Evolutionary conservation across 139 green algal species (phyloP).

Genomic region (Picochlorum sp.): DNA sequence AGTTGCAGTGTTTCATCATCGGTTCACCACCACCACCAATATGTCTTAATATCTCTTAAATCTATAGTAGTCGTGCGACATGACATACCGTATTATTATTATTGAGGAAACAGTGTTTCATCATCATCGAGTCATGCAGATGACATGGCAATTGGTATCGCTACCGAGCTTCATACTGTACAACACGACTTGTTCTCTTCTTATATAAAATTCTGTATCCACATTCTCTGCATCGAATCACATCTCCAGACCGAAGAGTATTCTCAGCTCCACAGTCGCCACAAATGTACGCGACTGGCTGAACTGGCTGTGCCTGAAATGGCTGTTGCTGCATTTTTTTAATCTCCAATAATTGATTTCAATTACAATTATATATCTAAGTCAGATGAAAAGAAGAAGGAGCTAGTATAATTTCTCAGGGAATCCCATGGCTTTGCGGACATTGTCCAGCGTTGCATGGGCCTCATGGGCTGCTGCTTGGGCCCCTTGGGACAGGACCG

Average conservation of each 20-base stretch:
- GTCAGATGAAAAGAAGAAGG: too few relatives aligned
- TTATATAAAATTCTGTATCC: constrained; percentile 98
- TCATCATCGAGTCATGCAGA: too few relatives aligned
- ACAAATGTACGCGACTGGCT: constrained; percentile 65
- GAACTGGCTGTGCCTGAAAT: too few relatives aligned
- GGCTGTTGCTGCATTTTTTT: too few relatives aligned
- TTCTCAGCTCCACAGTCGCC: constrained; percentile 85
- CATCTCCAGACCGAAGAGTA: constrained; percentile 74
- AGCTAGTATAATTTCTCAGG: constrained; percentile 8
- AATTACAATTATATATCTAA: too few relatives aligned
- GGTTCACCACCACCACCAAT: too few relatives aligned
- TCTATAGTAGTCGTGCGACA: too few relatives aligned
- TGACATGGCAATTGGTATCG: too few relatives aligned
- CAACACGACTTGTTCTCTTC: constrained; percentile 90
- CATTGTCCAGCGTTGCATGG: constrained; percentile 25
- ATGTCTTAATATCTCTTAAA: too few relatives aligned
- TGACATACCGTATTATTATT: too few relatives aligned
- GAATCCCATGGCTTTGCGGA: constrained; percentile 34
- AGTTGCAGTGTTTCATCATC: constrained; percentile 7
- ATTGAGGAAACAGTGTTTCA: too few relatives aligned
- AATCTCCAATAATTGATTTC: too few relatives aligned
- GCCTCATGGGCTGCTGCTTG: constrained; percentile 15
- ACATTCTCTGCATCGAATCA: constrained; percentile 91
- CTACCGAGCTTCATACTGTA: constrained; percentile 87
- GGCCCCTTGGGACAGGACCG: constrained; percentile 24